A percentile compares a stretch with the other conserved stretches of the same genome.
Conservation (phyloP, 2,329 filamentous ascomycete species). For the Rhynchosporium graminicola region DNA sequence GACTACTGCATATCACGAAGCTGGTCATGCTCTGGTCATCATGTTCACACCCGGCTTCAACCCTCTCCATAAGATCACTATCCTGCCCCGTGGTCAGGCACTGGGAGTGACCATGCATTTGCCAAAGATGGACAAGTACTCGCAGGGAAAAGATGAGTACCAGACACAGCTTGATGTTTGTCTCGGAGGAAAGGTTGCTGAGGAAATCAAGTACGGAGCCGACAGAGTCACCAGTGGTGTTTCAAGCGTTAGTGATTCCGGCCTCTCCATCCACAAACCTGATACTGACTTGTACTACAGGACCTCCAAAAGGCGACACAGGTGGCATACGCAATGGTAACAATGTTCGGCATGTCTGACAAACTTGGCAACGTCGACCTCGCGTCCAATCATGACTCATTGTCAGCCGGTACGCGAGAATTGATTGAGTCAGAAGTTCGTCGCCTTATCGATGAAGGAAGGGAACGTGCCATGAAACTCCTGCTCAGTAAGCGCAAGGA, state of each 20-base stretch:
- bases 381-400: conserved; percentile 72
- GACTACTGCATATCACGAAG: conserved; percentile 95
- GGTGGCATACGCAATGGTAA: conserved; percentile 85
- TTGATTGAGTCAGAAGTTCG: conserved; percentile 88
- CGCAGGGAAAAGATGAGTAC: conserved; percentile 81
- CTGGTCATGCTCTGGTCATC: conserved; percentile 88
- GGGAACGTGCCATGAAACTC: conserved; percentile 70
- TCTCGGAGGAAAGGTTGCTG: conserved; percentile 85
- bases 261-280: conserved; percentile 5
- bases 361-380: conserved; percentile 90
- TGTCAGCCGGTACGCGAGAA: conserved; percentile 84
- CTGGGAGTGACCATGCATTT: conserved; percentile 86
- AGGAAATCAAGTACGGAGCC: conserved; percentile 89
- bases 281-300: conserved; percentile 47
- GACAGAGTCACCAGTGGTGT: conserved; percentile 91
- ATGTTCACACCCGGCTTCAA: conserved; percentile 74
- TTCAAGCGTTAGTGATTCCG: conserved; percentile 60
- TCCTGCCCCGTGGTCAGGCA: conserved; percentile 84
- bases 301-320: conserved; percentile 83
- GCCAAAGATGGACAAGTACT: conserved; percentile 91
- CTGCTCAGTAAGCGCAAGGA: conserved; percentile 77
- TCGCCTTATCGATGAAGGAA: conserved; percentile 78
- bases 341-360: conserved; percentile 84
- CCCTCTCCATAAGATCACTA: conserved; percentile 94
- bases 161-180: conserved; percentile 76